Base-by-base conservation (phyloP, 192 early-diverging fungal species). In the Coemansia sp. region DNA sequence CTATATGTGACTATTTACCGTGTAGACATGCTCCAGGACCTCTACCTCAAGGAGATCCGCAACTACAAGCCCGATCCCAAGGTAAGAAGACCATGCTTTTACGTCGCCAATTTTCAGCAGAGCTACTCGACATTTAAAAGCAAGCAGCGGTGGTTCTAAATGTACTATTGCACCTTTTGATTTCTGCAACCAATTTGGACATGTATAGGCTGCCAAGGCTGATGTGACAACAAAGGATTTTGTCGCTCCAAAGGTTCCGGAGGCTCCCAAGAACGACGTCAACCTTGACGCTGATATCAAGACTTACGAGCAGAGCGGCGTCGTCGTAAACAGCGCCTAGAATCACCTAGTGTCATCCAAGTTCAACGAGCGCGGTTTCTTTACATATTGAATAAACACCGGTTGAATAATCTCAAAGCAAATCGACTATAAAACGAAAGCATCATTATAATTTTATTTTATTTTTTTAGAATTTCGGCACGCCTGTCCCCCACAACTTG, bases 11-110 rank as follows among this genome's bases (percentile, higher is more conserved):
- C 36, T 13, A 45, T 45, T 17, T 45, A 17, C 15, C 15, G 17
- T 59, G 42, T 73, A 78, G 75, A 80, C 41, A 50, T 80, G 35
- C 64, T 80, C 36, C 71, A 75, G 70, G 77, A 80, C 32, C 46
- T 80, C 22, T 80, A 80, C 29, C 69, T 80, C 38, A 74, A 71
- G 69, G 77, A 80, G 62, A 75, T 80, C 69, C 77, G 77, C 66
- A 61, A 34, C 50, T 80, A 80, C 65, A 74, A 75, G 77, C 73
- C 76, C 20, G 72, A 74, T 38, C 41, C 71, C 46, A 70, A 69
- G 72, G 76, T 70, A 70, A 45, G 17, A 17, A 17, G 4, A 13
- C 42, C 61, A 64, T 41, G 6, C n/a, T 0, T 40, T 14, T 17
- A 45, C 13, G 5, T 13, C 5, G 15, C 10, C 15, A 17, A 40